Conservation (phyloP, 2,329 filamentous ascomycete species). For the Penicillium sp. region DNA sequence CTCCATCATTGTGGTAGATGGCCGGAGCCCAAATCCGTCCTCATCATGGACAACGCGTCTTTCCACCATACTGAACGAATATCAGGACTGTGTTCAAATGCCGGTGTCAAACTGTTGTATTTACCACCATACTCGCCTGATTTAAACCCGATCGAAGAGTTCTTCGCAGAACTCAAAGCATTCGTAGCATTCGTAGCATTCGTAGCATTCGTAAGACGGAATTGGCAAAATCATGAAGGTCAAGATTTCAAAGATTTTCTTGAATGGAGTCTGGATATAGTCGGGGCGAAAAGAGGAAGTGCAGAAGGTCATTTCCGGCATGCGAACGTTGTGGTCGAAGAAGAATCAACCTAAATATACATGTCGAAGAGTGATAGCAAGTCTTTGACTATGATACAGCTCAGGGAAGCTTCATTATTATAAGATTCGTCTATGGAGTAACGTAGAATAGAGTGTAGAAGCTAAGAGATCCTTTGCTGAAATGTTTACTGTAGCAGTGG, state of each 20-base stretch:
- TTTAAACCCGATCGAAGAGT: background rate
- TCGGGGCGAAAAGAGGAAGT: background rate
- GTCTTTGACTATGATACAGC: too few relatives aligned
- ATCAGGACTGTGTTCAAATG: background rate
- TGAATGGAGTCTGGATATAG: background rate
- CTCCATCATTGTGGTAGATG: background rate
- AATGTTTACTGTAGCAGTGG: too few relatives aligned
- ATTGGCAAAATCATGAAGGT: background rate
- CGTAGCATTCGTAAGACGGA: background rate
- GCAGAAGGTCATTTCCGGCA: background rate
- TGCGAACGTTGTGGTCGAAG: background rate
- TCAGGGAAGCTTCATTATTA: too few relatives aligned
- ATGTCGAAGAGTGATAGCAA: too few relatives aligned
- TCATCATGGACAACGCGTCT: too few relatives aligned
- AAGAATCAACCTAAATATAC: background rate
- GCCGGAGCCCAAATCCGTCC: background rate
- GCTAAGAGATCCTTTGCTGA: too few relatives aligned
- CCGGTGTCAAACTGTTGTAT: background rate
- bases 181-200: too few relatives aligned
- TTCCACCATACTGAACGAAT: background rate
- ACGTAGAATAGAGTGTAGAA: too few relatives aligned
- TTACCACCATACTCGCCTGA: background rate
- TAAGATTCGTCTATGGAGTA: too few relatives aligned
- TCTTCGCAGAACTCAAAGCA: background rate
- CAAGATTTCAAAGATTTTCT: background rate